These are phyloP conservation scores for Penicillium crustosum DNA, from an alignment of 2,329 filamentous ascomycete genomes.

Conservation along the genomic window DNA sequence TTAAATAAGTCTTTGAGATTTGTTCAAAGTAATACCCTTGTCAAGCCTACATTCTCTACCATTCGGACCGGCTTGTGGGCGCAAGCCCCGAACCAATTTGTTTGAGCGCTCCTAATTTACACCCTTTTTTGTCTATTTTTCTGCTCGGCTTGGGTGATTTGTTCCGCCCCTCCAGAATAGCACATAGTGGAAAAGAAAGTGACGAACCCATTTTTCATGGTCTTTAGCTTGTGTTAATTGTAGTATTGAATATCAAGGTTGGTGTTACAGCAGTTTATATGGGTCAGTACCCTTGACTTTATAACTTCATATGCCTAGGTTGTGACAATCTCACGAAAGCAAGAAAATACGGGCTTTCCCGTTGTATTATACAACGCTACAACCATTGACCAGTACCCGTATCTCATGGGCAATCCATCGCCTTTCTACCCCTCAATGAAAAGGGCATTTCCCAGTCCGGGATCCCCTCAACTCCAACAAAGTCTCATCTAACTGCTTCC, in stretches of 20 bases:
- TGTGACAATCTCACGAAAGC: not conserved
- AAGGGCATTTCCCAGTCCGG: slow-evolving; percentile 52
- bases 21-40: slow-evolving; percentile 41
- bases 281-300: not conserved
- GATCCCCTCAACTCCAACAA: slow-evolving; percentile 48
- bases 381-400: not conserved
- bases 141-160: slow-evolving; percentile 22
- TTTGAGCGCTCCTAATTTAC: slow-evolving; percentile 40
- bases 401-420: too few species aligned
- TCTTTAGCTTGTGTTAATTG: not conserved
- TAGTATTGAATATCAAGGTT: not conserved
- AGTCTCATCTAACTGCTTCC: slow-evolving; percentile 25
- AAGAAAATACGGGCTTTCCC: not conserved
- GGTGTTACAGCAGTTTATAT: not conserved
- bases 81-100: slow-evolving; percentile 32
- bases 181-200: slow-evolving; percentile 38
- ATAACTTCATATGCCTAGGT: not conserved
- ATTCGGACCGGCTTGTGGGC: slow-evolving; percentile 23
- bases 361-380: not conserved
- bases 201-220: slow-evolving; percentile 18
- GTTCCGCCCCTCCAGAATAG: slow-evolving; percentile 28
- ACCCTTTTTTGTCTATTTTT: slow-evolving; percentile 37
- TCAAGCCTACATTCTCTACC: slow-evolving; percentile 36
- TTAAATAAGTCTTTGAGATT: slow-evolving; percentile 49
- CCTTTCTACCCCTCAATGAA: slow-evolving; percentile 27